Percentiles rank a stretch among this genome's conserved stretches.
phyloP scores from a whole-genome alignment of 768 basidiomycete species.

The Roridomyces roridus region DNA sequence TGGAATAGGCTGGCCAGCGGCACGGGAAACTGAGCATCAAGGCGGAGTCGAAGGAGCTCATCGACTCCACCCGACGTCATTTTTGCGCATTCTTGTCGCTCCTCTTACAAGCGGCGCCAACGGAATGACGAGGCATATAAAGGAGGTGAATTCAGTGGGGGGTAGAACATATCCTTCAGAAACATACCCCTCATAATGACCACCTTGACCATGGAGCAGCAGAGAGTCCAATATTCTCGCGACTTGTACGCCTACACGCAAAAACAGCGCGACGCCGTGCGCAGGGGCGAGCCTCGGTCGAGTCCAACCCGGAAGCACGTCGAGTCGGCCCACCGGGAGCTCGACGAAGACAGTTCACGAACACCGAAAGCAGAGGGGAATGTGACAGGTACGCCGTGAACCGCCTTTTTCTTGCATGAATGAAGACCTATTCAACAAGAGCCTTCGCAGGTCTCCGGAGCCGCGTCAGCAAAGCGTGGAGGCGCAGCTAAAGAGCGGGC shows the following conservation, averaged over 20 bases:
- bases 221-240: slow-evolving; percentile 44
- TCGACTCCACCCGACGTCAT: too few species aligned
- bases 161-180: too few species aligned
- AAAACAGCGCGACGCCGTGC: slow-evolving; percentile 45
- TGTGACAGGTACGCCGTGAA: neutral
- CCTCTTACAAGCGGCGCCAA: too few species aligned
- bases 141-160: too few species aligned
- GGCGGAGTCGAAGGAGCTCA: neutral
- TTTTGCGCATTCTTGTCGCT: too few species aligned
- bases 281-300: too few species aligned
- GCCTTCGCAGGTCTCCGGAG: slow-evolving; percentile 11
- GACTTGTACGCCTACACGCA: slow-evolving; percentile 49
- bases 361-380: slow-evolving; percentile 18
- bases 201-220: slow-evolving; percentile 41
- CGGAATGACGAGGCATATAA: too few species aligned
- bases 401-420: neutral
- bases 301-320: too few species aligned
- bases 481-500: slow-evolving; percentile 3
- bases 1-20: too few species aligned
- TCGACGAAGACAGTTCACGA: neutral
- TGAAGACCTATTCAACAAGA: slow-evolving; percentile 13
- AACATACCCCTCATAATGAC: slow-evolving; percentile 29
- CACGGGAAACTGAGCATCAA: neutral
- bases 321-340: too few species aligned
- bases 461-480: slow-evolving; percentile 24